These are phyloP conservation scores for Plasmopara viticola DNA, from an alignment of 352 stramenopile species.

Conservation along the genomic window DNA sequence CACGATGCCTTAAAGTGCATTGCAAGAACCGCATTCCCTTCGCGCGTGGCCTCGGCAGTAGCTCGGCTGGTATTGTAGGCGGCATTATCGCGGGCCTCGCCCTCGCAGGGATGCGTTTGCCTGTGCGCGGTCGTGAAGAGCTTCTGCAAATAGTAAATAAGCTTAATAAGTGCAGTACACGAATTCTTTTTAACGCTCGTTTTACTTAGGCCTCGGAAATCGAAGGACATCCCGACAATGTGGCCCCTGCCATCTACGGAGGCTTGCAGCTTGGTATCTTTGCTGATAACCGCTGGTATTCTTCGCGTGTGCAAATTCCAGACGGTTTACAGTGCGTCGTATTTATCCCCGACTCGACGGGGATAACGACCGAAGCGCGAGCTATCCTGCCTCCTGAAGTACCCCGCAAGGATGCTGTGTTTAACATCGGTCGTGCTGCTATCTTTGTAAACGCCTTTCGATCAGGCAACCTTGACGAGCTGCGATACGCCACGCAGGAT, in stretches of 20 bases:
- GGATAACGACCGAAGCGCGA: constrained; percentile 90
- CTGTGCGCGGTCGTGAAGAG: constrained; percentile 87
- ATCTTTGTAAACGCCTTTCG: constrained; percentile 97
- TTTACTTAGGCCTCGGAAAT: constrained; percentile 86
- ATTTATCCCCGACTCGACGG: constrained; percentile 97
- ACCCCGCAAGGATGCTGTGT: constrained; percentile 92
- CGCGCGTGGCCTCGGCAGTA: constrained; percentile 94
- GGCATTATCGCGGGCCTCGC: constrained; percentile 98
- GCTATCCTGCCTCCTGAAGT: constrained; percentile 88
- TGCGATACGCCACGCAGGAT: constrained; percentile 93
- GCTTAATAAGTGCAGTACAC: neutral
- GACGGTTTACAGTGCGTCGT: constrained; percentile 96
- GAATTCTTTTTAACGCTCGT: constrained; percentile 2
- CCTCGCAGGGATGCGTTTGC: constrained; percentile 91
- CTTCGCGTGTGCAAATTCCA: constrained; percentile 93
- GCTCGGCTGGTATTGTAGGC: constrained; percentile 97
- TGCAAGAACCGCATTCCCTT: constrained; percentile 98
- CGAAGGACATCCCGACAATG: constrained; percentile 99
- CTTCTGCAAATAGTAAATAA: constrained; percentile 90
- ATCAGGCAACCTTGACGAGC: constrained; percentile 95
- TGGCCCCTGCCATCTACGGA: constrained; percentile 98
- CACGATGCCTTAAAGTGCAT: constrained; percentile 91
- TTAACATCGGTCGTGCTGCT: constrained; percentile 94
- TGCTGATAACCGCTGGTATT: constrained; percentile 95
- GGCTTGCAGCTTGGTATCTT: constrained; percentile 94